A percentile compares a stretch with the other conserved stretches of the same genome.
These are phyloP conservation scores for Blakeslea trispora DNA, from an alignment of 371 early-diverging fungal species.

Conservation along the genomic window DNA sequence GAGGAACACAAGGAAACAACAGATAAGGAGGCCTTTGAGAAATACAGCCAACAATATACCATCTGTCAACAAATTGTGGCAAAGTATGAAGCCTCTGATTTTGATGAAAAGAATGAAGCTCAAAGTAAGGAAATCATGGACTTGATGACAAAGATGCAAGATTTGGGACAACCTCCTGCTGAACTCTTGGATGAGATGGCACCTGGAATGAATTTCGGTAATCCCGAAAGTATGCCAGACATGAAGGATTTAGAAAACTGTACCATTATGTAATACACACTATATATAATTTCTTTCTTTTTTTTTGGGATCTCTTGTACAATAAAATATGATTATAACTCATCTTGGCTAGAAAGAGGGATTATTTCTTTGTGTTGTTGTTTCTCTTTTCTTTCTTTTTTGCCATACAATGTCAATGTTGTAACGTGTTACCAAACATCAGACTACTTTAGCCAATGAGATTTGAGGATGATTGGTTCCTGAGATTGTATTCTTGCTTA, in stretches of 20 bases:
- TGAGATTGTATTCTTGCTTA: too few relatives aligned
- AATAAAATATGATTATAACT: too few relatives aligned
- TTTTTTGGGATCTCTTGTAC: too few relatives aligned
- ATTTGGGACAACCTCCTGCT: conserved; percentile 91
- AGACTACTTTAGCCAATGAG: too few relatives aligned
- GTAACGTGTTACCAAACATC: too few relatives aligned
- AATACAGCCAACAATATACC: conserved; percentile 73
- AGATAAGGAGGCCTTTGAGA: conserved; percentile 65
- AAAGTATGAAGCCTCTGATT: conserved; percentile 70
- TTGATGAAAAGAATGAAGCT: conserved; percentile 64
- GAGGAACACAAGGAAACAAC: conserved; percentile 70
- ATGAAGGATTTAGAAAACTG: conserved; percentile 60
- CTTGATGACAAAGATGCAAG: conserved; percentile 96
- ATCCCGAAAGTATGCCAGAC: conserved; percentile 72
- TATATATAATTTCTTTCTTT: too few relatives aligned
- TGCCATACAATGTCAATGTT: too few relatives aligned
- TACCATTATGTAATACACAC: conserved; percentile 57
- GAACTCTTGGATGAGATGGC: conserved; percentile 86
- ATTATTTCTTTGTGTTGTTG: too few relatives aligned
- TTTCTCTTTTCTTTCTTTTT: too few relatives aligned
- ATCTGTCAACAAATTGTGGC: conserved; percentile 76
- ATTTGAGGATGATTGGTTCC: too few relatives aligned
- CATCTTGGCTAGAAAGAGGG: too few relatives aligned
- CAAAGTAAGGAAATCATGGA: conserved; percentile 74
- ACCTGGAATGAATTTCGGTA: conserved; percentile 82